Evolutionary conservation across 805 yeast genomes (phyloP).

Genomic region (Metschnikowia gelsemii): DNA sequence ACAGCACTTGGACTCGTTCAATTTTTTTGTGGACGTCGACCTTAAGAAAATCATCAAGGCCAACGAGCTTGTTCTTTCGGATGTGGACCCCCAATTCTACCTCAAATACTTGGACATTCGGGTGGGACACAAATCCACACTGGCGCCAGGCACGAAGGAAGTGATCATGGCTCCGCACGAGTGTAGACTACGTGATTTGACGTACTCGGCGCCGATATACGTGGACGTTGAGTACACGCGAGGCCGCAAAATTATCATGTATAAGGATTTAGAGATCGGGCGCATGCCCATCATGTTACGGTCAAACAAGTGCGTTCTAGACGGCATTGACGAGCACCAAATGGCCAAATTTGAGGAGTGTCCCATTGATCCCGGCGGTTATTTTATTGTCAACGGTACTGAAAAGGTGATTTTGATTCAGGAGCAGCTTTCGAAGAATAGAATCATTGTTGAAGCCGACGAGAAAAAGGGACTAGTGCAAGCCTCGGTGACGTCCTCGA

Average conservation of each 20-base stretch:
- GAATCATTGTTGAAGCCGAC: slow-evolving; percentile 97
- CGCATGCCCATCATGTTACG: slow-evolving; percentile 99
- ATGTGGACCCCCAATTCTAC: slow-evolving; percentile 96
- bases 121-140: slow-evolving; percentile 76
- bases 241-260: slow-evolving; percentile 88
- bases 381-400: slow-evolving; percentile 95
- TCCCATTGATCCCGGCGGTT: slow-evolving; percentile 98
- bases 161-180: slow-evolving; percentile 86
- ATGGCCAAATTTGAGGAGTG: slow-evolving; percentile 93
- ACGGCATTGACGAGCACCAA: slow-evolving; percentile 70
- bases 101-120: slow-evolving; percentile 90
- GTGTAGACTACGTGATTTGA: slow-evolving; percentile 89
- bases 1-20: slow-evolving; percentile 97
- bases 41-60: slow-evolving; percentile 90
- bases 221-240: slow-evolving; percentile 97
- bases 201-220: slow-evolving; percentile 91
- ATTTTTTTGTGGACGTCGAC: slow-evolving; percentile 92
- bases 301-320: slow-evolving; percentile 85
- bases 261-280: slow-evolving; percentile 89
- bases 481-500: slow-evolving; percentile 96
- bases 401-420: slow-evolving; percentile 96
- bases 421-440: slow-evolving; percentile 93
- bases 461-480: slow-evolving; percentile 92
- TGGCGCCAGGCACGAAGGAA: slow-evolving; percentile 50
- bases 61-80: slow-evolving; percentile 82